Evolutionary conservation across 2,329 filamentous ascomycete genomes (phyloP).

Genomic region (Xylaria sp.): DNA sequence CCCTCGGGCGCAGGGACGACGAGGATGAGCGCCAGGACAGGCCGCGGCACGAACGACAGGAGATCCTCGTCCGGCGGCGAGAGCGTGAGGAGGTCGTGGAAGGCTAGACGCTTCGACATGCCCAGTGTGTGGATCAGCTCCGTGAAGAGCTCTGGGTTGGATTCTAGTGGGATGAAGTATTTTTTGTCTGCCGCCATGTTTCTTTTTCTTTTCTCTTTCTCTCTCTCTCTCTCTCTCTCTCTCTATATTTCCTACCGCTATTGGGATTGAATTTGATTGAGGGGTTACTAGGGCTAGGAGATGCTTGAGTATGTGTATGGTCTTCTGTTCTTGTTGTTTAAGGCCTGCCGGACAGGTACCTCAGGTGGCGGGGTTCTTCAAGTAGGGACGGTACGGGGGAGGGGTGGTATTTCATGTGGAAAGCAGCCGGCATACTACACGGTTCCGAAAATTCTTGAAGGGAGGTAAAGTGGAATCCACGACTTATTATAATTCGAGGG

Average conservation of each 20-base stretch:
- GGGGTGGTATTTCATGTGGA: neutral
- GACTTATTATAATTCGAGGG: neutral
- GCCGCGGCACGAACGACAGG: slow-evolving; percentile 31
- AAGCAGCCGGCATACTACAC: neutral
- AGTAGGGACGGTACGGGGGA: neutral
- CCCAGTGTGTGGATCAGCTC: slow-evolving; percentile 37
- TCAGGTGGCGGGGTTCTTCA: neutral
- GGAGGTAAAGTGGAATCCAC: neutral
- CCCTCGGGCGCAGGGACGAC: slow-evolving; percentile 86
- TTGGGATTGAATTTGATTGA: neutral
- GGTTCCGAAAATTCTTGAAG: neutral
- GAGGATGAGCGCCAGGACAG: slow-evolving; percentile 80
- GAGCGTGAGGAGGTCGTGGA: slow-evolving; percentile 39
- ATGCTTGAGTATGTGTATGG: neutral
- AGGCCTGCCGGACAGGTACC: neutral
- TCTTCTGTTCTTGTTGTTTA: neutral
- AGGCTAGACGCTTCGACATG: slow-evolving; percentile 30
- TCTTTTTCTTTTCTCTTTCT: neutral
- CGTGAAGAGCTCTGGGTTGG: slow-evolving; percentile 39
- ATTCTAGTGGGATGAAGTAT: slow-evolving; percentile 39
- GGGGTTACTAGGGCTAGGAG: neutral
- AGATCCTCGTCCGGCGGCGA: slow-evolving; percentile 28
- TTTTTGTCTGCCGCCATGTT: slow-evolving; percentile 28
- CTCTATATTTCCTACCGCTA: neutral
- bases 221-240: neutral